phyloP scores from a whole-genome alignment of 1,284 basidiomycete genomes.

The Pyrrhoderma noxium region DNA sequence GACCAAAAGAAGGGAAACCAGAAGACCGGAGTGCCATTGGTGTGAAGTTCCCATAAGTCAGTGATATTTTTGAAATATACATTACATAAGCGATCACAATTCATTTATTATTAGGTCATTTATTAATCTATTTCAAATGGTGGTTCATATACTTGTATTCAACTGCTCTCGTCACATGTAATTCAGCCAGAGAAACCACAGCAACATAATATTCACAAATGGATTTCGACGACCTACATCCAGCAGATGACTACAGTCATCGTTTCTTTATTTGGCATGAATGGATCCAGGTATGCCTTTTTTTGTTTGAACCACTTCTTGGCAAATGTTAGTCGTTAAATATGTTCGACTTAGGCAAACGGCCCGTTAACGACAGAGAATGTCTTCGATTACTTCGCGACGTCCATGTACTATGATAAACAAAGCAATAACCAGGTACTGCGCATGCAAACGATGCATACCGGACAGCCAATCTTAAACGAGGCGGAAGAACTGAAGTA shows the following conservation, averaged over 20 bases:
- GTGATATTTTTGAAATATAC: no score
- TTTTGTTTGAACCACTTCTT: constrained; percentile 3
- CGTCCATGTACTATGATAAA: constrained; percentile 86
- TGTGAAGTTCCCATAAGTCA: no score
- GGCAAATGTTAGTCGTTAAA: background rate
- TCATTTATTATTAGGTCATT: no score
- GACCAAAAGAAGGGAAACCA: no score
- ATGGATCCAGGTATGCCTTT: constrained; percentile 65
- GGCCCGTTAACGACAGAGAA: constrained; percentile 68
- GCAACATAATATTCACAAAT: constrained; percentile 35
- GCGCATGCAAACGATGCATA: constrained; percentile 83
- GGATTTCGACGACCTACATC: constrained; percentile 68
- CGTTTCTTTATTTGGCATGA: constrained; percentile 83
- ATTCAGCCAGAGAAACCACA: no score
- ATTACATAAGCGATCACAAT: no score
- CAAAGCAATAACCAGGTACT: constrained; percentile 84
- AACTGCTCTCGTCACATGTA: no score
- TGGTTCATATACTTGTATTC: no score
- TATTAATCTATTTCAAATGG: no score
- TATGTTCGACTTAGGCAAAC: constrained; percentile 43
- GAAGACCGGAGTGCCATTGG: no score
- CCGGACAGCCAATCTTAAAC: constrained; percentile 59
- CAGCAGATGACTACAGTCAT: constrained; percentile 70
- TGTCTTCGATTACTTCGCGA: constrained; percentile 79
- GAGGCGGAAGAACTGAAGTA: constrained; percentile 77